These are phyloP conservation scores for Bryopsis sp. DNA, from an alignment of 139 green algal species.

Conservation along the genomic window DNA sequence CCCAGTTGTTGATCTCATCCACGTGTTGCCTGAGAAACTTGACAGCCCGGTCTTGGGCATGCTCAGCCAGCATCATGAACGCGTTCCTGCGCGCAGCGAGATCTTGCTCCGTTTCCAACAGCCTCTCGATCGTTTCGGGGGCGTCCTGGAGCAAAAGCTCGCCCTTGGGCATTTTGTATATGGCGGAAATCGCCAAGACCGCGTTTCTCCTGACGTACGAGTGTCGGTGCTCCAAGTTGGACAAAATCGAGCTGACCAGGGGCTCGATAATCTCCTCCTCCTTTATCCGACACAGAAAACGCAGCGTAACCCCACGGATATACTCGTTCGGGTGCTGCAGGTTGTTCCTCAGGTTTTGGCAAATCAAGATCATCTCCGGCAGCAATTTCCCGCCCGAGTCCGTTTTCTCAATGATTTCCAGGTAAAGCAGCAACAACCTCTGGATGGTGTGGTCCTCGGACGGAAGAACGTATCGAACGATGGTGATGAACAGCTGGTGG, in stretches of 20 bases:
- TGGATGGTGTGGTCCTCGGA: conserved; percentile 96
- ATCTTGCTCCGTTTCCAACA: conserved; percentile 75
- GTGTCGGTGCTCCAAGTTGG: conserved; percentile 95
- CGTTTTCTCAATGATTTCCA: conserved; percentile 99
- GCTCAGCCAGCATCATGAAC: conserved; percentile 80
- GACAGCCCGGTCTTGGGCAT: conserved; percentile 72
- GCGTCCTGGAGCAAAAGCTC: conserved; percentile 87
- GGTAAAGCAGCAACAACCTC: conserved; percentile 96
- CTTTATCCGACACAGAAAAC: conserved; percentile 92
- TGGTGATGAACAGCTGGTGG: conserved; percentile 93
- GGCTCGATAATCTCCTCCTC: conserved; percentile 98
- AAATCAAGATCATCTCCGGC: conserved; percentile 99
- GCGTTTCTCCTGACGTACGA: conserved; percentile 94
- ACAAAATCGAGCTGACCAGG: conserved; percentile 83
- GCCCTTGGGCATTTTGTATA: conserved; percentile 90
- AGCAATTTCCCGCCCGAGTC: conserved; percentile 89
- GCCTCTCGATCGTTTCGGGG: conserved; percentile 86
- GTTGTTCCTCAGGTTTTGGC: conserved; percentile 99
- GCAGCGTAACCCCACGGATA: conserved; percentile 65
- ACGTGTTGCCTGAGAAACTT: conserved; percentile 77
- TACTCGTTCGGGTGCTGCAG: conserved; percentile 99
- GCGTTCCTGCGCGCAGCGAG: conserved; percentile 87
- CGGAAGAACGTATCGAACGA: conserved; percentile 97
- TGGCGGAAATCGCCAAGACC: conserved; percentile 84
- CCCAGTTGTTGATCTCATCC: conserved; percentile 82